Conservation (phyloP, 2,329 filamentous ascomycete species). For the Epichloe baconii region DNA sequence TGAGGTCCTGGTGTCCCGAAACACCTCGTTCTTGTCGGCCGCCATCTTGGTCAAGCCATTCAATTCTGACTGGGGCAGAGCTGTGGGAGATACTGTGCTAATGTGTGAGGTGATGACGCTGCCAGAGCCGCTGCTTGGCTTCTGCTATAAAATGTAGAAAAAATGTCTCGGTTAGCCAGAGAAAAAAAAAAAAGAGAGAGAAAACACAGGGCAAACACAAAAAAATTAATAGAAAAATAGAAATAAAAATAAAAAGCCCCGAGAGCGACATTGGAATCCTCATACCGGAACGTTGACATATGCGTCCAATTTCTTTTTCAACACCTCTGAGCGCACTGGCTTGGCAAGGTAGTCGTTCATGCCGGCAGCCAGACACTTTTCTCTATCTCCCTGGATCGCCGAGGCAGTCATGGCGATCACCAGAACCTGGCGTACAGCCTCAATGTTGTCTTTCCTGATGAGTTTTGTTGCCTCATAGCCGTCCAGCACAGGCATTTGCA, state of each 20-base stretch:
- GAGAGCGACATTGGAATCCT: background rate
- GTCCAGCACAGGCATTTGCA: conserved; percentile 89
- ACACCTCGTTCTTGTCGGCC: conserved; percentile 3
- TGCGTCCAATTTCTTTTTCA: conserved; percentile 66
- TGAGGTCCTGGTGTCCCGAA: background rate
- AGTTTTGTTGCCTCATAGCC: conserved; percentile 84
- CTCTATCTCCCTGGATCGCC: conserved; percentile 84
- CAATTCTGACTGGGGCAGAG: conserved; percentile 3
- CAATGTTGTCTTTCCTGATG: conserved; percentile 63
- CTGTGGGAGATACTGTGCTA: conserved; percentile 10
- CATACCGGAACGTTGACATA: conserved; percentile 32
- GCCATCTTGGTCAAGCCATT: conserved; percentile 2
- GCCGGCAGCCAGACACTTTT: conserved; percentile 88
- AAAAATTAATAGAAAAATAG: no score
- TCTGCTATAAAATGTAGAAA: background rate
- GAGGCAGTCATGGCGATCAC: conserved; percentile 96
- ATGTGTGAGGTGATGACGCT: background rate
- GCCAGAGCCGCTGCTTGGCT: background rate
- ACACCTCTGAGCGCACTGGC: conserved; percentile 75
- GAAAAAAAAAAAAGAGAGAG: background rate
- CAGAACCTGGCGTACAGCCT: conserved; percentile 67
- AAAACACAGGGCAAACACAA: no score
- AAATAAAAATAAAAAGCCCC: no score
- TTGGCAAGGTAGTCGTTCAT: conserved; percentile 98
- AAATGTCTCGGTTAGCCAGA: background rate